Conservation (phyloP, 2,329 filamentous ascomycete genomes). For the Phyllosticta citribraziliensis region DNA sequence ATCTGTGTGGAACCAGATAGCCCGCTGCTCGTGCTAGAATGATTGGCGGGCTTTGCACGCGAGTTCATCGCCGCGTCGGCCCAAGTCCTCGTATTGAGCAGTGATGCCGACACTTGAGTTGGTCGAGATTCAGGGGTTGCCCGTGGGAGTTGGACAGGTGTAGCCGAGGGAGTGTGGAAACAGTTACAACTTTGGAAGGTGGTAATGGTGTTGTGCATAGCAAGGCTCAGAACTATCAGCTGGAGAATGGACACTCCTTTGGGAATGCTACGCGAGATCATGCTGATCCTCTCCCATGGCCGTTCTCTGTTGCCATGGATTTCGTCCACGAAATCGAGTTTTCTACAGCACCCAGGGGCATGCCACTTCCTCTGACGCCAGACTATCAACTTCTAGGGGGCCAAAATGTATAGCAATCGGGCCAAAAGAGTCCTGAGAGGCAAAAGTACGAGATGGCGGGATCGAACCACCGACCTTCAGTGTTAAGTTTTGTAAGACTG, state of each 20-base stretch:
- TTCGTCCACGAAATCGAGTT: no score
- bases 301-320: no score
- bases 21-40: neutral
- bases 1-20: neutral
- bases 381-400: no score
- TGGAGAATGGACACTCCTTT: neutral
- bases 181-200: no score
- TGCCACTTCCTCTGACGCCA: no score
- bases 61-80: neutral
- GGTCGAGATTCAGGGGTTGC: neutral
- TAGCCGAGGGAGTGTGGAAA: neutral
- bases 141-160: neutral
- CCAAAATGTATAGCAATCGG: neutral
- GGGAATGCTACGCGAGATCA: neutral
- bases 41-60: neutral
- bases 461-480: conserved; percentile 12
- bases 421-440: neutral
- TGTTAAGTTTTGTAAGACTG: conserved; percentile 9
- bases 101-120: neutral
- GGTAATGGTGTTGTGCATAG: neutral
- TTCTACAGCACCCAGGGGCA: no score
- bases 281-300: neutral
- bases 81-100: neutral
- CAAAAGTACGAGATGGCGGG: conserved; percentile 9
- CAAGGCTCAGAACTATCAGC: no score